Base-by-base conservation (phyloP, 1,284 basidiomycete genomes). In the Mycena citricolor region DNA sequence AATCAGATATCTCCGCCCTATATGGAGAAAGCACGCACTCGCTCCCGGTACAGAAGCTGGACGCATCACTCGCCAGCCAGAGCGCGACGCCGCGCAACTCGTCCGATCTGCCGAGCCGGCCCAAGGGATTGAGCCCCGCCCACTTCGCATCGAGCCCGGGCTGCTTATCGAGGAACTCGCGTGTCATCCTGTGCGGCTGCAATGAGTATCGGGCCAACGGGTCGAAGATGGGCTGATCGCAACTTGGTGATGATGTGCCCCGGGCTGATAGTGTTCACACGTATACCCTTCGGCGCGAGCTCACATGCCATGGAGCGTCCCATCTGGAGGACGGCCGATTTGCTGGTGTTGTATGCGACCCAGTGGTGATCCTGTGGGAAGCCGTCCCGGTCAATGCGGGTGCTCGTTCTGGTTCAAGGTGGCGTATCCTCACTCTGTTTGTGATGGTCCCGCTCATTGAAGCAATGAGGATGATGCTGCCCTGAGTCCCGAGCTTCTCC, bases 401-500 rank as follows among this genome's bases (percentile, higher is more conserved):
- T 40, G 23, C 34, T n/a, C 32, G 28, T 23, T 30, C 19, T 32
- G 19, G 13, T n/a, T 11, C n/a, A 16, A 44, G 71, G 44, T 54
- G 31, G 31, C 21, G 31, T 17, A 20, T 14, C 31, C 31, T 5
- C 23, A 83, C 86, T 61, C 70, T 74, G 68, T 90, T 91, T 31
- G 86, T 79, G 47, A 91, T 81, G 42, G 79, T 82, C 1, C 86
- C 90, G 36, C 82, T 86, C 83, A 92, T 90, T 43, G 84, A 89
- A 12, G 81, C 90, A 36, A 86, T 83, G 53, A 90, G 61, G 51
- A 90, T 77, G 54, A 93, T 89, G 54, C 85, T 89, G 2, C 86
- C 90, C 13, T 71, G 70, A 5, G 69, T 76, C 3, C 77, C 74
- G 39, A 80, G 77, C n/a, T 77, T 74, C n/a, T 61, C 70, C 85